Conservation (phyloP, 495 filamentous ascomycete species). For the Podospora bellae-mahoneyi region DNA sequence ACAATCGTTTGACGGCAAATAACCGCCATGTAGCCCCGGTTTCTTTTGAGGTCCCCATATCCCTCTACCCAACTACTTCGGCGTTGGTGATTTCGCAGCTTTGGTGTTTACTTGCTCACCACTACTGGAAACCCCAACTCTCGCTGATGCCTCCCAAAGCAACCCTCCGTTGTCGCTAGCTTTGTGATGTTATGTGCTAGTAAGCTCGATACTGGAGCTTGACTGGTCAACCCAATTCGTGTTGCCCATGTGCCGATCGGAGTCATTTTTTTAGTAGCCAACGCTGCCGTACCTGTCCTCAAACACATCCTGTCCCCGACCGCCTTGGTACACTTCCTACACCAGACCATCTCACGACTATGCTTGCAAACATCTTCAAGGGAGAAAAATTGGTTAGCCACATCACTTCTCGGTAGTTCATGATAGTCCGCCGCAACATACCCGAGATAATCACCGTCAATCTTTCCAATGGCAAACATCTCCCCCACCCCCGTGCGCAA, state of each 20-base stretch:
- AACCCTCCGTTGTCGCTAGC: background rate
- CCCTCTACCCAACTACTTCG: too few species aligned
- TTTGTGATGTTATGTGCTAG: background rate
- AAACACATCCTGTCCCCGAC: background rate
- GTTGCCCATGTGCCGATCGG: background rate
- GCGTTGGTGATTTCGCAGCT: too few species aligned
- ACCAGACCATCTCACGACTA: background rate
- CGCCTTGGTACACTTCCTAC: background rate
- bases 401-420: background rate
- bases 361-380: slow-evolving; percentile 16
- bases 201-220: background rate
- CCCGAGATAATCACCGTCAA: slow-evolving; percentile 78
- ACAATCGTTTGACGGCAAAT: too few species aligned
- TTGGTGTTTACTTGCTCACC: background rate
- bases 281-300: background rate
- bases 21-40: too few species aligned
- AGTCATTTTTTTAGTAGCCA: background rate
- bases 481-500: slow-evolving; percentile 85
- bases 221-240: background rate
- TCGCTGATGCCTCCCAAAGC: background rate
- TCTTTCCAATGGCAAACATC: slow-evolving; percentile 95
- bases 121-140: background rate
- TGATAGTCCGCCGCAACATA: slow-evolving; percentile 21
- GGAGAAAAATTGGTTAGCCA: background rate
- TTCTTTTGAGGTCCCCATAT: too few species aligned